Conservation (phyloP, 345 rosid species). For the Eucalyptus polybractea region DNA sequence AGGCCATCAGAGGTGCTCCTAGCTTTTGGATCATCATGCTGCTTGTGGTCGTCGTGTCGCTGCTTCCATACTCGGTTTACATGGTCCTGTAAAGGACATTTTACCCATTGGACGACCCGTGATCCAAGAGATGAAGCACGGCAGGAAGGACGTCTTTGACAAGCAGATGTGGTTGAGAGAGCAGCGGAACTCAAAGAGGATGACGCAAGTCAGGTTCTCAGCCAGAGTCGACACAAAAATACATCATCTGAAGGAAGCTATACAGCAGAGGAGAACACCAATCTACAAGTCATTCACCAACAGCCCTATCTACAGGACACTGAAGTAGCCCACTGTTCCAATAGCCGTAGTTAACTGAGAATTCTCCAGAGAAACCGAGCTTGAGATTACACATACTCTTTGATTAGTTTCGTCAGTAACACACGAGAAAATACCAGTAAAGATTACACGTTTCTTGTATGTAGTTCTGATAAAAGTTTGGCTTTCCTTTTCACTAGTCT, state of each 20-base stretch:
- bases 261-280: neutral
- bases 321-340: neutral
- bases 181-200: slow-evolving; percentile 26
- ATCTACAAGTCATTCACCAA: neutral
- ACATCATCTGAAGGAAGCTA: neutral
- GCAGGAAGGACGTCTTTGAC: slow-evolving; percentile 24
- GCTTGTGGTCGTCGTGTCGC: slow-evolving; percentile 19
- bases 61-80: slow-evolving; percentile 39
- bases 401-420: neutral
- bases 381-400: neutral
- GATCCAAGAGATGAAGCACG: slow-evolving; percentile 58
- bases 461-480: neutral
- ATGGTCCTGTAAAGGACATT: slow-evolving; percentile 24
- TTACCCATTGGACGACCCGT: slow-evolving; percentile 57
- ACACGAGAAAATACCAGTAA: neutral
- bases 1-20: slow-evolving; percentile 33
- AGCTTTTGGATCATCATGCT: slow-evolving; percentile 33
- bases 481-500: neutral
- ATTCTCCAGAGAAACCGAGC: neutral
- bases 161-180: slow-evolving; percentile 53
- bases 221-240: slow-evolving; percentile 54
- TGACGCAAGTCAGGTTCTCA: slow-evolving; percentile 42
- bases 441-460: neutral
- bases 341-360: neutral
- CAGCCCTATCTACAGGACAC: neutral